These are phyloP conservation scores for Silene latifolia DNA, from an alignment of 148 eudicot genomes.

Conservation along the genomic window DNA sequence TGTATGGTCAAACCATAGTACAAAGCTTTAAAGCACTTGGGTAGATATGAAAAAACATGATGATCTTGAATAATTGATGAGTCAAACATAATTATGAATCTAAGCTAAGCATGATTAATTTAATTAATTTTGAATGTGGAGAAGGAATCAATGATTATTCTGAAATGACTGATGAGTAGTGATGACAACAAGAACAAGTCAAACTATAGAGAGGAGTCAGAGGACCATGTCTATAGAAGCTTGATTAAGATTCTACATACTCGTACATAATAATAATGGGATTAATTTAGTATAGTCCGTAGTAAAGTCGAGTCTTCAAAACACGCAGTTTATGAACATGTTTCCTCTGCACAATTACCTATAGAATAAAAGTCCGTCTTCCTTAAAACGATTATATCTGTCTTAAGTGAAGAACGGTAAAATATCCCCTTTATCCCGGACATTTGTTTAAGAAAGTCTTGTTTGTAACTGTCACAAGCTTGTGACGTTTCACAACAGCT, in stretches of 20 bases:
- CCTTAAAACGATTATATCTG: too few relatives aligned
- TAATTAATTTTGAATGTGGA: slow-evolving; percentile 4
- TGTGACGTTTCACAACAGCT: too few relatives aligned
- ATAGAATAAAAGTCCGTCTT: too few relatives aligned
- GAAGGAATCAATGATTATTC: slow-evolving; percentile 15
- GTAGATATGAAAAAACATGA: slow-evolving; percentile 1
- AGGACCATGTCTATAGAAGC: slow-evolving; percentile 12
- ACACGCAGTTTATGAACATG: slow-evolving; percentile 2
- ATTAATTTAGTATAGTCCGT: neutral
- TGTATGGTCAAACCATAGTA: too few relatives aligned
- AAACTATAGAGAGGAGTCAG: slow-evolving; percentile 8
- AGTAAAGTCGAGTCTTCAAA: neutral
- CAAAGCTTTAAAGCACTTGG: too few relatives aligned
- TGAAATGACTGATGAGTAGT: slow-evolving; percentile 7
- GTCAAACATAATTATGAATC: slow-evolving; percentile 21
- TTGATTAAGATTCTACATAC: neutral
- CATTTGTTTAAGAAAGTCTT: too few relatives aligned
- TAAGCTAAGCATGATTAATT: slow-evolving; percentile 19
- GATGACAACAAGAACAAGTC: slow-evolving; percentile 24
- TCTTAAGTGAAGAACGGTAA: too few relatives aligned
- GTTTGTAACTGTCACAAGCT: too few relatives aligned
- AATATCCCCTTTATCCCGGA: too few relatives aligned
- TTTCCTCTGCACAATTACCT: too few relatives aligned
- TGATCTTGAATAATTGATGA: slow-evolving; percentile 4
- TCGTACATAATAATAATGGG: neutral